A percentile compares a stretch with the other conserved stretches of the same genome.
These are phyloP conservation scores for Volvox reticuliferus DNA, from an alignment of 139 green algal species.

Conservation along the genomic window DNA sequence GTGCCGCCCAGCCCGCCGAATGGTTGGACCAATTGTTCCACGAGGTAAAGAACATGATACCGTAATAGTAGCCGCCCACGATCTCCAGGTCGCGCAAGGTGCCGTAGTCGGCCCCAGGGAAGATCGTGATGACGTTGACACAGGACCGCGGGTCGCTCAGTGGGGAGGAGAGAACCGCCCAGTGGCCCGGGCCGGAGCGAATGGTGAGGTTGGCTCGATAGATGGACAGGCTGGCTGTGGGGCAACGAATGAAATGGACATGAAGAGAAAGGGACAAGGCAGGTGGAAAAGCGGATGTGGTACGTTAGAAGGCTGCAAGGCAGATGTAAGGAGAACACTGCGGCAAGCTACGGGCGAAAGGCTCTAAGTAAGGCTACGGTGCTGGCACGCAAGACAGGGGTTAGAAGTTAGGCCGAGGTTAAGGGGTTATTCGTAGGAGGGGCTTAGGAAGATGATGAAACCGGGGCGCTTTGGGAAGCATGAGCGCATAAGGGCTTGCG, in stretches of 20 bases:
- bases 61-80: conserved; percentile 40
- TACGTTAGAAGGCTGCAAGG: too few species aligned
- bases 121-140: conserved; percentile 40
- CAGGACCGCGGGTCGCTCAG: conserved; percentile 10
- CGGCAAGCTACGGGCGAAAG: too few species aligned
- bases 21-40: conserved; percentile 16
- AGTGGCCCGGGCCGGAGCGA: conserved; percentile 27
- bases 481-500: too few species aligned
- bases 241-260: too few species aligned
- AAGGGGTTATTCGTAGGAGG: too few species aligned
- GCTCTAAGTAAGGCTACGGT: too few species aligned
- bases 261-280: not conserved
- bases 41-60: conserved; percentile 30
- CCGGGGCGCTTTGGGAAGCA: too few species aligned
- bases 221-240: not conserved
- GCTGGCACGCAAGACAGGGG: too few species aligned
- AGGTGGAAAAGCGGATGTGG: not conserved
- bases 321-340: too few species aligned
- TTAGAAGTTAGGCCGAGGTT: too few species aligned
- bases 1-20: not conserved
- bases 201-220: conserved; percentile 4
- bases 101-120: conserved; percentile 24
- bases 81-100: conserved; percentile 30
- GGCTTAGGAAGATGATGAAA: too few species aligned
- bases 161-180: conserved; percentile 9